phyloP scores from a whole-genome alignment of 2,329 filamentous ascomycete species.

The Macrophomina phaseolina region DNA sequence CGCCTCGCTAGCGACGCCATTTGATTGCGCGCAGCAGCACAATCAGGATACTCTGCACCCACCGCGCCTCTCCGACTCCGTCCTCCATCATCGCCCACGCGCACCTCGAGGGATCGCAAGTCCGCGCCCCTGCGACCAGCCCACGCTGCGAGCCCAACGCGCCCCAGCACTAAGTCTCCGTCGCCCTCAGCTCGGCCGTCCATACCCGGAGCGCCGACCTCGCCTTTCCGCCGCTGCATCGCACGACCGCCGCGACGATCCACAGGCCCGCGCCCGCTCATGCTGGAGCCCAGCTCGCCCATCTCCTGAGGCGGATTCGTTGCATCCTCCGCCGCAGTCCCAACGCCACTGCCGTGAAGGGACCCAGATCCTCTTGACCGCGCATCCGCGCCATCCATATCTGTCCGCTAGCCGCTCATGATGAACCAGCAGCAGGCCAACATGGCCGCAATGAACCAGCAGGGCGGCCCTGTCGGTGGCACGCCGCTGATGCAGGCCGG shows the following conservation, averaged over 20 bases:
- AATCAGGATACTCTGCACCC: constrained; percentile 27
- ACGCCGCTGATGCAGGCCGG: constrained; percentile 68
- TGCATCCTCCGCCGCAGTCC: constrained; percentile 15
- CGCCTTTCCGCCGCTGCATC: constrained; percentile 22
- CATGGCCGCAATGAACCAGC: constrained; percentile 71
- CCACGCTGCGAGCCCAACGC: constrained; percentile 3
- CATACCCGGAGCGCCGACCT: constrained; percentile 26
- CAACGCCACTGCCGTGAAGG: constrained; percentile 11
- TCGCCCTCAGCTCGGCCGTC: constrained; percentile 17
- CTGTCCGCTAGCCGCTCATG: constrained; percentile 14
- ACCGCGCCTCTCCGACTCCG: constrained; percentile 23
- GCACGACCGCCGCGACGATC: constrained; percentile 22
- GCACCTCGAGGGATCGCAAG: constrained; percentile 31
- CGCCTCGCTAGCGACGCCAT: constrained; percentile 28
- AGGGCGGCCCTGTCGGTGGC: constrained; percentile 69
- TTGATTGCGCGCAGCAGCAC: constrained; percentile 28
- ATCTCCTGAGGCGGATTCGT: constrained; percentile 25
- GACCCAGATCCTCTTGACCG: constrained; percentile 19
- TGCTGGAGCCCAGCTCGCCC: constrained; percentile 24
- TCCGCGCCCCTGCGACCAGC: constrained; percentile 22
- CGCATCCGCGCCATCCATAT: constrained; percentile 16
- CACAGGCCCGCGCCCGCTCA: constrained; percentile 22
- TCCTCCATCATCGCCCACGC: constrained; percentile 31
- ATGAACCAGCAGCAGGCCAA: constrained; percentile 61
- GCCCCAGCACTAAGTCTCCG: constrained; percentile 4